phyloP scores from a whole-genome alignment of 441 rosid genomes.

The Corymbia calophylla region DNA sequence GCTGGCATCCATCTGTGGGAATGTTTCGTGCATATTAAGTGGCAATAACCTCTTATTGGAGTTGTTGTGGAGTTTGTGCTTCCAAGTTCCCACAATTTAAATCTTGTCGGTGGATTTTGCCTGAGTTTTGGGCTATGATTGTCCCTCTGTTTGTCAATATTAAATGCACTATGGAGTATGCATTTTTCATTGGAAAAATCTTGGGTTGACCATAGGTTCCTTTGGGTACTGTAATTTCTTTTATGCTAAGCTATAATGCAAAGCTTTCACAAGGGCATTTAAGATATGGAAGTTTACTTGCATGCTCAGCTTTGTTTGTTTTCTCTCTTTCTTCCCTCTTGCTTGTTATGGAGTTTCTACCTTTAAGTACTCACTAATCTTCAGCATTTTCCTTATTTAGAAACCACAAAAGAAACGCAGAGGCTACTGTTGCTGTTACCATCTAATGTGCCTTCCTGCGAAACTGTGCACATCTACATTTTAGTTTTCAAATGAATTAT shows the following conservation, averaged over 20 bases:
- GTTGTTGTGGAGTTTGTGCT: not conserved
- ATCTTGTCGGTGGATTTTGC: not conserved
- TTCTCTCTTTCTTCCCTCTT: not conserved
- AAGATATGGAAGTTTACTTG: not conserved
- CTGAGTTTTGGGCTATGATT: not conserved
- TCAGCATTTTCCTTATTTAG: not conserved
- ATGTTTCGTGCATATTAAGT: not conserved
- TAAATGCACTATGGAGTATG: not conserved
- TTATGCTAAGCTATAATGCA: not conserved
- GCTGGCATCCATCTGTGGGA: not conserved
- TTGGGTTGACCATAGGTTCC: not conserved
- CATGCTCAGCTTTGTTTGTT: not conserved
- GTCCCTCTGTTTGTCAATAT: not conserved
- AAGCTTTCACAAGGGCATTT: not conserved
- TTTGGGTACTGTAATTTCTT: not conserved
- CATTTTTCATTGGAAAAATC: not conserved
- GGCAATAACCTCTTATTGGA: not conserved
- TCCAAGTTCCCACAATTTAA: not conserved
- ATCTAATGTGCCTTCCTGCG: not conserved
- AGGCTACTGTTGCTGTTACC: not conserved
- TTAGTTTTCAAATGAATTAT: not conserved
- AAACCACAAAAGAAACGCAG: not conserved
- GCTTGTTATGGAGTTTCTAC: not conserved
- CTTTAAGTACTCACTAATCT: not conserved
- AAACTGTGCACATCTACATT: not conserved